phyloP scores from a whole-genome alignment of 805 yeast genomes.

The Candida pseudoglaebosa region DNA sequence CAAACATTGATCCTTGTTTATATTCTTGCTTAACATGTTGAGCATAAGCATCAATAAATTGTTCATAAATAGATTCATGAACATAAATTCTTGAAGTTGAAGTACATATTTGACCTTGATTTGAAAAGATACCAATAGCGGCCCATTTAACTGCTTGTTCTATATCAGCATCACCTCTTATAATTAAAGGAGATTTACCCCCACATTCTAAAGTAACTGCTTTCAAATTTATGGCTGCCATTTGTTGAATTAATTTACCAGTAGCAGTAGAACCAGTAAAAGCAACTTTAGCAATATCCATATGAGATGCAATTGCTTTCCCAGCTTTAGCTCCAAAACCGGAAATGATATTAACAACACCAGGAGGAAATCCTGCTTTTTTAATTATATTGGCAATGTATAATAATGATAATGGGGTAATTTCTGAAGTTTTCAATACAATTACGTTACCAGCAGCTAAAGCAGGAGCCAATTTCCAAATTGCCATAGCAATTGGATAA shows the following conservation, averaged over 20 bases:
- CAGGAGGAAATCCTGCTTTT: slow-evolving; percentile 73
- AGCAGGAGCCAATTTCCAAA: slow-evolving; percentile 84
- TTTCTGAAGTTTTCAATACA: slow-evolving; percentile 70
- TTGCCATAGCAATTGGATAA: slow-evolving; percentile 55
- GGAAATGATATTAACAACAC: slow-evolving; percentile 66
- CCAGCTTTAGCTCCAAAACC: slow-evolving; percentile 74
- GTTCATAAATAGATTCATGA: slow-evolving; percentile 53
- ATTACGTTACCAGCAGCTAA: slow-evolving; percentile 74
- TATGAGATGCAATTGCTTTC: slow-evolving; percentile 57
- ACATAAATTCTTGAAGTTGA: slow-evolving; percentile 61
- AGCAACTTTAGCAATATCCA: slow-evolving; percentile 54
- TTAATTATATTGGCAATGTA: slow-evolving; percentile 54
- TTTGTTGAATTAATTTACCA: slow-evolving; percentile 59
- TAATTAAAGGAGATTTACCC: slow-evolving; percentile 64
- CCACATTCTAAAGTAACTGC: slow-evolving; percentile 69
- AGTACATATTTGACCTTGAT: slow-evolving; percentile 68
- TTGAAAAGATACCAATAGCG: slow-evolving; percentile 58
- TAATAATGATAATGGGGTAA: slow-evolving; percentile 69
- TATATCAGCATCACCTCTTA: slow-evolving; percentile 60
- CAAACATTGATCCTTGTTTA: slow-evolving; percentile 56
- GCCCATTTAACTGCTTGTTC: slow-evolving; percentile 69
- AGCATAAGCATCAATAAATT: slow-evolving; percentile 44
- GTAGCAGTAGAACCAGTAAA: slow-evolving; percentile 67
- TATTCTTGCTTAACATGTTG: slow-evolving; percentile 46
- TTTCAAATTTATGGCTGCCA: slow-evolving; percentile 59